A percentile compares a stretch with the other conserved stretches of the same genome.
These are phyloP conservation scores for Stachybotrys elegans DNA, from an alignment of 2,329 filamentous ascomycete species.

Conservation along the genomic window DNA sequence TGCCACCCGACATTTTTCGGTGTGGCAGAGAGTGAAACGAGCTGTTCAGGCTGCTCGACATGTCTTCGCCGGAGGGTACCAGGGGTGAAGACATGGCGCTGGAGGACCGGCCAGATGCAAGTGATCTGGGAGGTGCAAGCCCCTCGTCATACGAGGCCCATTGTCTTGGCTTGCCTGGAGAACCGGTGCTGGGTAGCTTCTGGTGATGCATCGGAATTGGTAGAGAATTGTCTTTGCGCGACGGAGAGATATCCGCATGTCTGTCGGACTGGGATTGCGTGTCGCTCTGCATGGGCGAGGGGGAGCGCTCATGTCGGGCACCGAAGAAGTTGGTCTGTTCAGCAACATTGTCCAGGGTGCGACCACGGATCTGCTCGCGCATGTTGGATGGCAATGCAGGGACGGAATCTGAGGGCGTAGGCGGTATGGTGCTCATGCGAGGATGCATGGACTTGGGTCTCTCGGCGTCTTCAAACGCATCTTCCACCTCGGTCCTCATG, in stretches of 20 bases:
- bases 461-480: constrained; percentile 41
- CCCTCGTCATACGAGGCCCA: constrained; percentile 44
- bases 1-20: constrained; percentile 76
- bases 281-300: constrained; percentile 43
- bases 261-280: constrained; percentile 22
- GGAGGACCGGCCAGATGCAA: constrained; percentile 48
- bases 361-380: constrained; percentile 34
- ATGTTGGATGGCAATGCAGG: constrained; percentile 39
- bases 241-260: constrained; percentile 21
- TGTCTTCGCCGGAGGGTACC: constrained; percentile 68
- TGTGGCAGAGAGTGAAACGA: constrained; percentile 59
- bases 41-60: constrained; percentile 44
- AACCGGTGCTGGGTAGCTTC: constrained; percentile 28
- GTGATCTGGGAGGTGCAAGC: constrained; percentile 44
- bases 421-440: constrained; percentile 60
- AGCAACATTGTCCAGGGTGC: constrained; percentile 31
- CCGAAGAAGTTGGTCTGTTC: constrained; percentile 43
- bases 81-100: constrained; percentile 59
- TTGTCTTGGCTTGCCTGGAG: constrained; percentile 40
- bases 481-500: constrained; percentile 52
- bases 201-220: constrained; percentile 29
- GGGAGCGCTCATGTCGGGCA: constrained; percentile 53
- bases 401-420: constrained; percentile 41
- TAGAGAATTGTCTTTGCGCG: constrained; percentile 26
- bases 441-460: constrained; percentile 73